phyloP scores from a whole-genome alignment of 371 early-diverging fungal genomes.

The Mucor indicus region DNA sequence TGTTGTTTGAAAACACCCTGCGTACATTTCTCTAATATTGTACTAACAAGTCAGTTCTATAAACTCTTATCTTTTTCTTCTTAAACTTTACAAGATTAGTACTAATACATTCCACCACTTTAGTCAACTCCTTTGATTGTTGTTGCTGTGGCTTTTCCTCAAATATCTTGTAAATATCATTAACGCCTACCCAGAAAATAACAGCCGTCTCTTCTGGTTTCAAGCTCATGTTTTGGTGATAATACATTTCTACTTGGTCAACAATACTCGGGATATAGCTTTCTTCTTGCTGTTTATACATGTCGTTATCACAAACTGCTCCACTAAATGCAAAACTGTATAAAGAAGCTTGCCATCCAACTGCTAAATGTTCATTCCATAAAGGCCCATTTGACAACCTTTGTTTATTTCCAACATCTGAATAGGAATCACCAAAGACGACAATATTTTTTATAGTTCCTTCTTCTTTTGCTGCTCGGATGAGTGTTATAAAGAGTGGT shows the following conservation, averaged over 20 bases:
- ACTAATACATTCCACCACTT: constrained; percentile 32
- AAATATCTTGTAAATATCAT: constrained; percentile 30
- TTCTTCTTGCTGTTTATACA: constrained; percentile 9
- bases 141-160: too few species aligned
- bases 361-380: constrained; percentile 44
- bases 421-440: constrained; percentile 50
- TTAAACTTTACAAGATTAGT: constrained; percentile 26
- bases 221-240: constrained; percentile 27
- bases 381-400: constrained; percentile 43
- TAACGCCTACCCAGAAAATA: constrained; percentile 41
- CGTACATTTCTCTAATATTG: constrained; percentile 34
- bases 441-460: constrained; percentile 34
- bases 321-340: constrained; percentile 47
- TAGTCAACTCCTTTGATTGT: constrained; percentile 8
- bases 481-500: too few species aligned
- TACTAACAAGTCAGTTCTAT: too few species aligned
- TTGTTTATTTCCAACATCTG: constrained; percentile 39
- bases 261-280: constrained; percentile 37
- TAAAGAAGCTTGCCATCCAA: constrained; percentile 39
- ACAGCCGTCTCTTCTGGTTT: constrained; percentile 35
- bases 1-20: constrained; percentile 32
- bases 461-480: too few species aligned
- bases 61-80: neutral
- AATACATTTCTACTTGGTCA: constrained; percentile 46
- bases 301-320: constrained; percentile 30